phyloP scores from a whole-genome alignment of 1,284 basidiomycete genomes.

The Trichosporon faecale region DNA sequence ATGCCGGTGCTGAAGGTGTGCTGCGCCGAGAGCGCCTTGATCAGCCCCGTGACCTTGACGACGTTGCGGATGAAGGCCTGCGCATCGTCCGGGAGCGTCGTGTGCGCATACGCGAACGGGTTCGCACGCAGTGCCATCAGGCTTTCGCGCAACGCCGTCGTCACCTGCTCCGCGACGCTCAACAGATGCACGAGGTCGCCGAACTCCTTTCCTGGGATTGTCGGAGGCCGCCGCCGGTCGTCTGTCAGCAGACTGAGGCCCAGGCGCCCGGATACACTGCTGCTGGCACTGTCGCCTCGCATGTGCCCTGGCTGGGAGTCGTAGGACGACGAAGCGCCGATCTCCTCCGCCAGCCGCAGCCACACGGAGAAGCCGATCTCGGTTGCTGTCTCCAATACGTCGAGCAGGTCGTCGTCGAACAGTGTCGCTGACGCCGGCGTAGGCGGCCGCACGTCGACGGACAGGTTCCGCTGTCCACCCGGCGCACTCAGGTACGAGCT shows the following conservation, averaged over 20 bases:
- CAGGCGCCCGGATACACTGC: conserved; percentile 10
- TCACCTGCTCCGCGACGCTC: conserved; percentile 45
- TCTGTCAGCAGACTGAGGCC: conserved; percentile 14
- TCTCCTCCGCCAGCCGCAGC: conserved; percentile 53
- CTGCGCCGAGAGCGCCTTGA: conserved; percentile 49
- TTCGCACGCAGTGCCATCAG: conserved; percentile 47
- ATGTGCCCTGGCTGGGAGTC: conserved; percentile 11
- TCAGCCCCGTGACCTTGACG: conserved; percentile 52
- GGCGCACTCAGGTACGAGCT: conserved; percentile 24
- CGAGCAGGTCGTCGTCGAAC: conserved; percentile 54
- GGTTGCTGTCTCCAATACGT: conserved; percentile 54
- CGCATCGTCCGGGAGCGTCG: conserved; percentile 40
- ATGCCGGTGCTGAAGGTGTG: conserved; percentile 43
- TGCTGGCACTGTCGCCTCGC: conserved; percentile 22
- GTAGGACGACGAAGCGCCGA: conserved; percentile 37
- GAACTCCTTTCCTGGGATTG: conserved; percentile 38
- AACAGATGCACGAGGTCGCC: conserved; percentile 45
- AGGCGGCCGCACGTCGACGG: conserved; percentile 47
- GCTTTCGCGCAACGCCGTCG: conserved; percentile 38
- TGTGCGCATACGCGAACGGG: conserved; percentile 30
- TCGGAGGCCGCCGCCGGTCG: conserved; percentile 28
- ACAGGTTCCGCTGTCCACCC: conserved; percentile 33
- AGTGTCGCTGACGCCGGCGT: conserved; percentile 49
- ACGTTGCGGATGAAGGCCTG: conserved; percentile 52
- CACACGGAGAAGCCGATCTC: conserved; percentile 54